These are phyloP conservation scores for Histomonas meleagridis DNA, from an alignment of 208 protist species.

Conservation along the genomic window DNA sequence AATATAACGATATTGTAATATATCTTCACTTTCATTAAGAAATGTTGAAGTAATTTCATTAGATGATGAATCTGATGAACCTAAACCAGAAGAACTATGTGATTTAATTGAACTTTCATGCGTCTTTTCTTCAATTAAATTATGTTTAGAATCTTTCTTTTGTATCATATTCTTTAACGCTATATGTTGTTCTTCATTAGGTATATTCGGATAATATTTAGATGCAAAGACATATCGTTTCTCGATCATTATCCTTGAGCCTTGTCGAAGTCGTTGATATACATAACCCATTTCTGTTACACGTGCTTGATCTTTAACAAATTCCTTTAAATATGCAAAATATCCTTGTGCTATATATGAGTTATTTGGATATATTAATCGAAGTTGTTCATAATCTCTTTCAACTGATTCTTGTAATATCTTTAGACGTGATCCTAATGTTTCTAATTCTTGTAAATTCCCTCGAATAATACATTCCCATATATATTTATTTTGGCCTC, in stretches of 20 bases:
- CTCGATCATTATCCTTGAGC: background rate
- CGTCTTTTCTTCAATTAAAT: no score
- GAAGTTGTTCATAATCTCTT: background rate
- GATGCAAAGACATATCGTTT: background rate
- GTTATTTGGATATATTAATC: slow-evolving; percentile 13
- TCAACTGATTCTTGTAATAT: background rate
- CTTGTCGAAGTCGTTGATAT: background rate
- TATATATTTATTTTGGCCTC: background rate
- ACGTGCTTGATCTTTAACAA: background rate
- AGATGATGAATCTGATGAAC: background rate
- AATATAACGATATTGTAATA: background rate
- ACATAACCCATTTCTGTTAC: background rate
- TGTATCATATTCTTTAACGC: background rate
- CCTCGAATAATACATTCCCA: slow-evolving; percentile 28
- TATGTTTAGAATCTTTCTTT: no score
- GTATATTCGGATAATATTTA: background rate
- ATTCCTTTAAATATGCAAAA: background rate
- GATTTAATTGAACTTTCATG: no score
- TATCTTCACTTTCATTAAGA: background rate
- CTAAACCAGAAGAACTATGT: no score
- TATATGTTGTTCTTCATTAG: background rate
- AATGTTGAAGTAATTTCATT: background rate
- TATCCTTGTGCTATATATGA: background rate
- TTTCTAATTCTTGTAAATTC: background rate
- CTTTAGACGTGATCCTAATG: background rate